These are phyloP conservation scores for Suillus occidentalis DNA, from an alignment of 768 basidiomycete genomes.

Conservation along the genomic window DNA sequence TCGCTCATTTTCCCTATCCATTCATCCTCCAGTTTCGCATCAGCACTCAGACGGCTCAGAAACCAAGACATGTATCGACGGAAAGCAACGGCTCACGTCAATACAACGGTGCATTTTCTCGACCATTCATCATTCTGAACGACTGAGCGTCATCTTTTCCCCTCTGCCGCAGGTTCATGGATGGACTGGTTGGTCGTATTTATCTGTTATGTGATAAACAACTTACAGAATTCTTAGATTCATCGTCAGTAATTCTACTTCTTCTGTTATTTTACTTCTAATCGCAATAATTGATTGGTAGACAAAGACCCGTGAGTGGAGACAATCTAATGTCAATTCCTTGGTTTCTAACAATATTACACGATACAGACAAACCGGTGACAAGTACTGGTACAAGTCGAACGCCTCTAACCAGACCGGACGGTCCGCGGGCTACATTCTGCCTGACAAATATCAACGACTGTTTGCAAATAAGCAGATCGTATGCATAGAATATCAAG, in stretches of 20 bases:
- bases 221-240: slow-evolving; percentile 40
- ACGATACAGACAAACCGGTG: slow-evolving; percentile 21
- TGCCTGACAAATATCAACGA: slow-evolving; percentile 57
- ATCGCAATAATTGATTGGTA: slow-evolving; percentile 15
- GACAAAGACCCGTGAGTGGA: slow-evolving; percentile 47
- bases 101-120: slow-evolving; percentile 54
- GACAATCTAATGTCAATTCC: neutral
- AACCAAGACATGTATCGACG: slow-evolving; percentile 70
- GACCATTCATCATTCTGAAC: neutral
- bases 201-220: slow-evolving; percentile 1
- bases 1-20: neutral
- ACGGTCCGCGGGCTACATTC: slow-evolving; percentile 30
- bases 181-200: slow-evolving; percentile 55
- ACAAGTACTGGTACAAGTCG: slow-evolving; percentile 55
- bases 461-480: slow-evolving; percentile 74
- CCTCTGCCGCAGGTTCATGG: slow-evolving; percentile 52
- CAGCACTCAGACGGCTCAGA: slow-evolving; percentile 62
- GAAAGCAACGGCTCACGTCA: slow-evolving; percentile 79
- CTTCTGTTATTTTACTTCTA: neutral
- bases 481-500: slow-evolving; percentile 77
- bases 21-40: slow-evolving; percentile 43
- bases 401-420: slow-evolving; percentile 6
- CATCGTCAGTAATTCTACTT: slow-evolving; percentile 42
- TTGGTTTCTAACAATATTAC: neutral
- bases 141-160: slow-evolving; percentile 3